Conservation (phyloP, 2,329 filamentous ascomycete genomes). For the Blastomyces gilchristii region DNA sequence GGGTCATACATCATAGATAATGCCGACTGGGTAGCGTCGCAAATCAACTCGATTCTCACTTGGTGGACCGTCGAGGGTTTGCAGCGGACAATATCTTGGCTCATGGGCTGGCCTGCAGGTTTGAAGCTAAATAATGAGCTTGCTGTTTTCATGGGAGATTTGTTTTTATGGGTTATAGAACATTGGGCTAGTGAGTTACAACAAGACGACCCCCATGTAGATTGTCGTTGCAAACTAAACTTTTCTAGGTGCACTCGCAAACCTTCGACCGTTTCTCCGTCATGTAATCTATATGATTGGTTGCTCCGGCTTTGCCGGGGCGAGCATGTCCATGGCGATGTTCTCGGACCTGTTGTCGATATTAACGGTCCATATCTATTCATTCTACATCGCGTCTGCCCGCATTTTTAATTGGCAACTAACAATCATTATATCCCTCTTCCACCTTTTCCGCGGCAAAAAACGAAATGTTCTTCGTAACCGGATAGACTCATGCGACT, state of each 20-base stretch:
- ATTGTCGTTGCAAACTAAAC: conserved; percentile 13
- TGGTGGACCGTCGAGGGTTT: conserved; percentile 82
- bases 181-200: conserved; percentile 72
- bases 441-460: conserved; percentile 95
- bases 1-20: conserved; percentile 98
- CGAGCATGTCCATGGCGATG: conserved; percentile 91
- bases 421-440: conserved; percentile 91
- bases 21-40: conserved; percentile 67
- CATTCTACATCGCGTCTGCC: conserved; percentile 92
- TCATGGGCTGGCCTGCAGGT: conserved; percentile 91
- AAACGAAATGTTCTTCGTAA: conserved; percentile 95
- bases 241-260: conserved; percentile 58
- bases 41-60: conserved; percentile 64
- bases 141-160: conserved; percentile 82
- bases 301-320: conserved; percentile 87
- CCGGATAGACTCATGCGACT: conserved; percentile 97
- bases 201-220: neutral
- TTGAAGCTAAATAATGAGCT: conserved; percentile 92
- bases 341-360: conserved; percentile 89
- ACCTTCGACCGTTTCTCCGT: conserved; percentile 70
- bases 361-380: conserved; percentile 92
- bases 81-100: conserved; percentile 81
- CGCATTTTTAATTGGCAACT: conserved; percentile 98
- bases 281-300: conserved; percentile 85
- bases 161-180: conserved; percentile 97